Percentiles rank a stretch among this genome's conserved stretches.
phyloP scores from a whole-genome alignment of 2,329 filamentous ascomycete species.

The Myriosclerotinia scirpicola region DNA sequence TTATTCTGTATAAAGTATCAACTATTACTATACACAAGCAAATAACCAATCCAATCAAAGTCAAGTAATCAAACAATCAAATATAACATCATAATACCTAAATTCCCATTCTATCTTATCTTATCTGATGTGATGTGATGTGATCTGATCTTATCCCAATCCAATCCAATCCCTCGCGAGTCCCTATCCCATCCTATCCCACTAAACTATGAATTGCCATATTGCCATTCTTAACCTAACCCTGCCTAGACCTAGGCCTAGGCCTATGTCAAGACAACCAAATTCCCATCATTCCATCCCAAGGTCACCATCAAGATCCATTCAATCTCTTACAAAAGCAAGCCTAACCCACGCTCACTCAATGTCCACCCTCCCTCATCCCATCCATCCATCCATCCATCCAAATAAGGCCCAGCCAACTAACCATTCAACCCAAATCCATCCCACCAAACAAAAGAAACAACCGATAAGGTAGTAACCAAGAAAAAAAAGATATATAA shows the following conservation, averaged over 20 bases:
- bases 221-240: not conserved
- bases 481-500: conserved; percentile 11
- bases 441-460: not conserved
- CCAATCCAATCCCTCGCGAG: not conserved
- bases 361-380: no score
- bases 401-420: not conserved
- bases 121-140: no score
- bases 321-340: not conserved
- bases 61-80: no score
- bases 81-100: no score
- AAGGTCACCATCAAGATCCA: not conserved
- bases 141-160: not conserved
- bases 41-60: no score
- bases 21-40: no score
- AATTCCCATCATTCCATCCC: not conserved
- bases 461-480: no score
- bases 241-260: not conserved
- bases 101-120: not conserved
- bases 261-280: not conserved
- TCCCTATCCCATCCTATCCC: no score
- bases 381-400: no score
- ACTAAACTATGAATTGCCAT: no score
- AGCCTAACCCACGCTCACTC: not conserved
- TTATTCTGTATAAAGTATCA: no score
- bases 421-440: not conserved